Conservation (phyloP, 2,329 filamentous ascomycete genomes). For the Arthroderma sp. region DNA sequence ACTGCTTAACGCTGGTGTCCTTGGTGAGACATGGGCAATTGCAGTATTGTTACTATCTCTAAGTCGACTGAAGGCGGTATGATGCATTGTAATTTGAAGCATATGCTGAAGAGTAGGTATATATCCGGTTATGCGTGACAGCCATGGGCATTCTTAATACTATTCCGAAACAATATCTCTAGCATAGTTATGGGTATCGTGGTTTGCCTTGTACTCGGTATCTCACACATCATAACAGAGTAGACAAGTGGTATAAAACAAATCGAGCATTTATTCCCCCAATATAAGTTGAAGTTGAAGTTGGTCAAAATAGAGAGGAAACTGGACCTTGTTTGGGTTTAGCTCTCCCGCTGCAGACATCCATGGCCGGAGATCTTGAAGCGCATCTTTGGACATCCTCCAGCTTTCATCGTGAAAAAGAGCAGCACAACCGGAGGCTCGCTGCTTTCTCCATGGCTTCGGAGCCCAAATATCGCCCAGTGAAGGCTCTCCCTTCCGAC, state of each 20-base stretch:
- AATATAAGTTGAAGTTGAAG: neutral
- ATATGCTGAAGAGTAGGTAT: too few species aligned
- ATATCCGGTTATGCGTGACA: too few species aligned
- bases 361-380: neutral
- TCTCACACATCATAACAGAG: neutral
- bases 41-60: too few species aligned
- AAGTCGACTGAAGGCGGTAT: too few species aligned
- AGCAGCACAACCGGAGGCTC: neutral
- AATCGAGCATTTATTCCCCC: neutral
- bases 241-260: neutral
- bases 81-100: too few species aligned
- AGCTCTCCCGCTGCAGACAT: neutral
- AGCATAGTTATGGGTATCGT: too few species aligned
- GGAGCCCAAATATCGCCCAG: constrained; percentile 38
- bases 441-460: neutral
- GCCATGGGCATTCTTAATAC: too few species aligned
- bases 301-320: neutral
- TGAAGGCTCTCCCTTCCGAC: constrained; percentile 48
- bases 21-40: too few species aligned
- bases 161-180: too few species aligned
- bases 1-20: too few species aligned
- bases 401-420: neutral
- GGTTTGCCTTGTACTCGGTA: too few species aligned
- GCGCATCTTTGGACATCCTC: neutral
- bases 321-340: neutral